A percentile compares a stretch with the other conserved stretches of the same genome.
These are phyloP conservation scores for Hymenotorrendiella dingleyae DNA, from an alignment of 2,329 filamentous ascomycete species.

Conservation along the genomic window DNA sequence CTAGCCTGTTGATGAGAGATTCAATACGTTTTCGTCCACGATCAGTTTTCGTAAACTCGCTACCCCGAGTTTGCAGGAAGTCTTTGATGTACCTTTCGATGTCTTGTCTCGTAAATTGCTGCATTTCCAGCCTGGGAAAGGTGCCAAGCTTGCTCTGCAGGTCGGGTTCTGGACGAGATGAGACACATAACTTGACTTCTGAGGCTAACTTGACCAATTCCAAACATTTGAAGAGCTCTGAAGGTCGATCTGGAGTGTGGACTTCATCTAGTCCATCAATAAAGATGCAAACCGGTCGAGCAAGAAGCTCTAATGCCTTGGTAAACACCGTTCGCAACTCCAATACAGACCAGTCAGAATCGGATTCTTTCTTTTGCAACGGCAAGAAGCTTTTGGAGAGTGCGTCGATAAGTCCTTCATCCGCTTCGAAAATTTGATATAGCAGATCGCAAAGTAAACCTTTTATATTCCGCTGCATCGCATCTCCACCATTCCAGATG, in stretches of 20 bases:
- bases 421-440: not conserved
- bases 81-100: not conserved
- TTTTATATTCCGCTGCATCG: not conserved
- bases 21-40: not conserved
- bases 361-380: not conserved
- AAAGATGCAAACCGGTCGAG: constrained; percentile 6
- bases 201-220: not conserved
- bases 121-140: constrained; percentile 2
- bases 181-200: constrained; percentile 15
- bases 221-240: constrained; percentile 3
- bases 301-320: not conserved
- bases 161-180: constrained; percentile 13
- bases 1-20: too few species aligned
- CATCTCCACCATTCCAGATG: not conserved
- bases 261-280: constrained; percentile 21
- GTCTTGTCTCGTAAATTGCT: constrained; percentile 10
- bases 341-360: constrained; percentile 1
- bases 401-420: not conserved
- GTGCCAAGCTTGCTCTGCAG: constrained; percentile 12
- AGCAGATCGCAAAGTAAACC: not conserved
- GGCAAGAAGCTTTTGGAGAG: not conserved
- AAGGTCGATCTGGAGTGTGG: constrained; percentile 3
- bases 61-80: not conserved
- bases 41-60: not conserved
- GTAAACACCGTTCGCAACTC: not conserved